phyloP scores from a whole-genome alignment of 257 asterid genomes.

The Fraxinus quadrangulata region DNA sequence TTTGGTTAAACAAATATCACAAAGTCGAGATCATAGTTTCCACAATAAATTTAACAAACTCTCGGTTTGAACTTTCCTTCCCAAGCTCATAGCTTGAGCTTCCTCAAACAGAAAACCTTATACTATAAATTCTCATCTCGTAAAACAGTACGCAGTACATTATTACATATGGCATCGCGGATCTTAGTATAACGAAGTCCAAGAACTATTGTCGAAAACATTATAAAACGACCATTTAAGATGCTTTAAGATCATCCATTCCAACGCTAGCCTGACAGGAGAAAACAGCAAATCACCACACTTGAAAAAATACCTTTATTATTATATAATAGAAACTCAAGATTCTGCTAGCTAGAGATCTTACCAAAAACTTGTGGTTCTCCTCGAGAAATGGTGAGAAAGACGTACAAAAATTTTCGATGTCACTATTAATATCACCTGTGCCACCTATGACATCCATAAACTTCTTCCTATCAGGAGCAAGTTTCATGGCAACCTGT shows the following conservation, averaged over 20 bases:
- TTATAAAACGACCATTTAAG: constrained; percentile 34
- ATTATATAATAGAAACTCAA: not conserved
- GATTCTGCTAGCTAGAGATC: constrained; percentile 21
- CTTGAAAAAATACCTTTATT: not conserved
- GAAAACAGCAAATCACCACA: constrained; percentile 16
- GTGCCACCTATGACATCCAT: constrained; percentile 73
- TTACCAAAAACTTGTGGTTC: constrained; percentile 97
- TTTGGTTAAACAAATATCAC: too few species aligned
- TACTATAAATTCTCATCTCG: not conserved
- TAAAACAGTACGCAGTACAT: not conserved
- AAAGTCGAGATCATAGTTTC: not conserved
- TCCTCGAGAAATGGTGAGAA: constrained; percentile 85
- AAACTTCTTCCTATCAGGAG: constrained; percentile 97
- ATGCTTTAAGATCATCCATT: constrained; percentile 89
- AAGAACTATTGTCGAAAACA: constrained; percentile 15
- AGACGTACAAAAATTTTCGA: constrained; percentile 70
- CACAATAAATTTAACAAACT: not conserved
- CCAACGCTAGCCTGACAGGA: constrained; percentile 84
- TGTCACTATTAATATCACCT: constrained; percentile 75
- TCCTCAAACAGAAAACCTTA: not conserved
- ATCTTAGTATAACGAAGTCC: constrained; percentile 10
- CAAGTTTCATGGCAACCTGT: constrained; percentile 98
- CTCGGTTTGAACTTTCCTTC: not conserved
- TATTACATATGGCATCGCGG: not conserved
- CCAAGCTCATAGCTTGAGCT: not conserved